Evolutionary conservation across 257 asterid species (phyloP), one percentile per base, ranked within the genome.

Genomic region (Prunella vulgaris): DNA sequence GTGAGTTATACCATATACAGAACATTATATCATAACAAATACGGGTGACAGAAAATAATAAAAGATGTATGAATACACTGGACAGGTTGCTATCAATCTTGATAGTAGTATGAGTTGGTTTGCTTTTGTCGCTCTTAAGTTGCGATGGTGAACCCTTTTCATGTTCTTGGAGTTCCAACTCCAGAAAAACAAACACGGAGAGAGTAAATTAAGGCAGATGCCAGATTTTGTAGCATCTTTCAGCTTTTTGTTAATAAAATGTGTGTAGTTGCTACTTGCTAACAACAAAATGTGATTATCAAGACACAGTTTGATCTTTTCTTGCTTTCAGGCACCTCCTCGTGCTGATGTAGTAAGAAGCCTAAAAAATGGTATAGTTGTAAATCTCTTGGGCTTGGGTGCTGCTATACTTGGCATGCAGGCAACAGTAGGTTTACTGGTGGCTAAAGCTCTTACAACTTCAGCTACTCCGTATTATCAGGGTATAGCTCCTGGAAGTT

Each of bases 401-500:
- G 98, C 98, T 27, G 88, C 99, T 73, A 60, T 90, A 72, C 92
- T 94, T 21, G 98, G 98, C 60, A 86, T 89, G 97, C 98, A 87
- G 73, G 99, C 99, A 0, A 89, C 99, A 13, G 97, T 94, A 24
- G 99, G 99, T 46, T 64, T 82, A 32, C 80, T 94, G 90, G 99
- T 94, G 74, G 99, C 96, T 5, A 94, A 94, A 85, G 98, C 98
- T 79, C 97, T 94, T 60, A 94, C 99, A 5, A 83, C 95, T 66
- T 91, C 99, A 60, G 83, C 92, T 7, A 84, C 75, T 79, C 99
- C 99, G 63, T 94, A 83, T 75, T n/a, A n/a, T n/a, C n/a, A n/a
- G n/a, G n/a, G n/a, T n/a, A 21, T 77, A 10, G 7, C 95, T 66
- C 80, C 98, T 15, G 98, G 97, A 62, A 85, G 28, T 52, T 81